Conservation (phyloP, 306 rosid species). For the Quercus alba region DNA sequence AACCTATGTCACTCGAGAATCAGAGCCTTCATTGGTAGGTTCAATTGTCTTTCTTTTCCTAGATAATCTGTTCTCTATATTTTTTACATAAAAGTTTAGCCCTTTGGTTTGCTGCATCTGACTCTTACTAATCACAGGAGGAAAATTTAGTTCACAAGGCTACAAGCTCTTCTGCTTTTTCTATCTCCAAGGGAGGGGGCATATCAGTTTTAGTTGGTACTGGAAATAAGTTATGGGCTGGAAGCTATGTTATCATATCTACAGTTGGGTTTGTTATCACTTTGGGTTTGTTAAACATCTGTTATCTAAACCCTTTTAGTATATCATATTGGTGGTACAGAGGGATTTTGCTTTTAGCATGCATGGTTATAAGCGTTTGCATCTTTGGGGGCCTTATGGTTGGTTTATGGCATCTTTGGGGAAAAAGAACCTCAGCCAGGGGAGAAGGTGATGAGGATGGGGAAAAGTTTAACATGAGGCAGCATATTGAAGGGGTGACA, state of each 20-base stretch:
- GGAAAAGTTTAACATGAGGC: constrained; percentile 19
- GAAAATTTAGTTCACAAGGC: constrained; percentile 52
- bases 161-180: constrained; percentile 39
- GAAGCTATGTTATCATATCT: constrained; percentile 70
- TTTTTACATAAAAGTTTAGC: background rate
- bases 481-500: constrained; percentile 17
- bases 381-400: constrained; percentile 77
- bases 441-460: constrained; percentile 20
- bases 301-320: constrained; percentile 58
- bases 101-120: constrained; percentile 20
- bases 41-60: constrained; percentile 5
- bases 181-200: constrained; percentile 36
- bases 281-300: constrained; percentile 46
- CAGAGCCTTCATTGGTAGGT: constrained; percentile 77
- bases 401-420: constrained; percentile 74
- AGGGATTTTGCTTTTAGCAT: constrained; percentile 58
- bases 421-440: constrained; percentile 28
- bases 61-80: background rate
- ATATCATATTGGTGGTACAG: constrained; percentile 75
- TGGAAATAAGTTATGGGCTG: constrained; percentile 78
- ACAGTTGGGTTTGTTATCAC: constrained; percentile 58
- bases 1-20: constrained; percentile 75
- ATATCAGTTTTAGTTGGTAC: constrained; percentile 85
- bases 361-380: constrained; percentile 66
- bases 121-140: constrained; percentile 49